Evolutionary conservation across 164 flowering plant species (phyloP).

Genomic region (Euptelea pleiosperma): DNA sequence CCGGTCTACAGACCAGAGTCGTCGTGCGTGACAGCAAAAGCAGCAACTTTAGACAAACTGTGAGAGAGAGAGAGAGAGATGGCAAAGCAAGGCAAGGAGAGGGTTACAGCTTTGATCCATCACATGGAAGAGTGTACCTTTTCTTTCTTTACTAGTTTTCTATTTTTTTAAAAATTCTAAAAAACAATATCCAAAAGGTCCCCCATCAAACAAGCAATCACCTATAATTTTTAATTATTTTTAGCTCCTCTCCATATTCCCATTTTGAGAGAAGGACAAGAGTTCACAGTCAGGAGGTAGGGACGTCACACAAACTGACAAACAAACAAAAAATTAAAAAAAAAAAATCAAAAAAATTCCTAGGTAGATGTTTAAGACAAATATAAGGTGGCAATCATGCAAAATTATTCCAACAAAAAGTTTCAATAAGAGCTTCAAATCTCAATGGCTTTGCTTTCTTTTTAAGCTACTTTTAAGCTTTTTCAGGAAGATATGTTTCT

Average conservation of each 20-base stretch:
- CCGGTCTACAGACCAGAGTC: slow-evolving; percentile 11
- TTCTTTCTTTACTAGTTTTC: not conserved
- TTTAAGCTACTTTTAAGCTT: not conserved
- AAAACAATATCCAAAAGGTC: not conserved
- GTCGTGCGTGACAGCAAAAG: slow-evolving; percentile 26
- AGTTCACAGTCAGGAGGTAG: slow-evolving; percentile 9
- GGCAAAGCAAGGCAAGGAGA: too few species aligned
- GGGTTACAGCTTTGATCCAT: not conserved
- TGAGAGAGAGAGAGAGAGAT: not conserved
- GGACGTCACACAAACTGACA: not conserved
- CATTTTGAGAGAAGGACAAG: slow-evolving; percentile 7
- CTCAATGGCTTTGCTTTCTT: slow-evolving; percentile 1
- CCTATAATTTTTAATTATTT: not conserved
- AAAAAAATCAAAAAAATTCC: not conserved
- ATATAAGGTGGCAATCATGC: slow-evolving; percentile 11
- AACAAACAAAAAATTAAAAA: not conserved
- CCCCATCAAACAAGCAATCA: not conserved
- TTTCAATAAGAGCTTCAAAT: slow-evolving; percentile 1
- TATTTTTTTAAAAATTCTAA: not conserved
- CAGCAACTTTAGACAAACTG: not conserved
- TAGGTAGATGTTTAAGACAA: not conserved
- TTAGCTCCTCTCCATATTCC: not conserved
- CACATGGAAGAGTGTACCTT: not conserved
- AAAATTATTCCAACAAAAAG: slow-evolving; percentile 17
- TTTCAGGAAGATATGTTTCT: too few species aligned